Evolutionary conservation across 2,329 filamentous ascomycete genomes (phyloP).

Genomic region (Ilyonectria mors-panacis): DNA sequence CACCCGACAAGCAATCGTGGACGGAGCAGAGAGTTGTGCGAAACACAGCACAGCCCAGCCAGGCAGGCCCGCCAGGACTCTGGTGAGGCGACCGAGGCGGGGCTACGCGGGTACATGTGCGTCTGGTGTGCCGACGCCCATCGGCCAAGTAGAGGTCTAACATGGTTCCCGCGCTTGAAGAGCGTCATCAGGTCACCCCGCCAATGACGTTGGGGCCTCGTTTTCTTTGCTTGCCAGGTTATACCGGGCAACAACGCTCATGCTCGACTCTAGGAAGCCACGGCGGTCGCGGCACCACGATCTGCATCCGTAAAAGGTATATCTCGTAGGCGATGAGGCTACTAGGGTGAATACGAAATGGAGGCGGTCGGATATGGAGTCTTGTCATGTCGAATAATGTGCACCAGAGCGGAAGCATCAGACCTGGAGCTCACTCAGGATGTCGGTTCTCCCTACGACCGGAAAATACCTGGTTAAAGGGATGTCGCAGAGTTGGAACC

Average conservation of each 20-base stretch:
- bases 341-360: neutral
- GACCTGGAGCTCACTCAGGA: neutral
- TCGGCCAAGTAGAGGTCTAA: conserved; percentile 2
- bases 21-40: neutral
- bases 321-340: neutral
- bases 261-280: neutral
- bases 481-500: too few species aligned
- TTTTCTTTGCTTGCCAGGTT: conserved; percentile 9
- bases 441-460: too few species aligned
- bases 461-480: too few species aligned
- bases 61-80: conserved; percentile 11
- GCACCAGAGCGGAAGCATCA: neutral
- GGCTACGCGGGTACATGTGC: conserved; percentile 8
- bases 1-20: conserved; percentile 14
- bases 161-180: neutral
- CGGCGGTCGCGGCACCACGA: neutral
- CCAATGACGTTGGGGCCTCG: conserved; percentile 49
- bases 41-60: conserved; percentile 5
- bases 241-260: neutral
- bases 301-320: neutral
- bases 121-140: fast-evolving
- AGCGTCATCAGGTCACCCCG: conserved; percentile 47
- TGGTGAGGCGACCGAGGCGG: conserved; percentile 7
- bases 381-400: neutral
- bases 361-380: neutral